Conservation (phyloP, 2,329 filamentous ascomycete genomes). For the Sclerotinia borealis region DNA sequence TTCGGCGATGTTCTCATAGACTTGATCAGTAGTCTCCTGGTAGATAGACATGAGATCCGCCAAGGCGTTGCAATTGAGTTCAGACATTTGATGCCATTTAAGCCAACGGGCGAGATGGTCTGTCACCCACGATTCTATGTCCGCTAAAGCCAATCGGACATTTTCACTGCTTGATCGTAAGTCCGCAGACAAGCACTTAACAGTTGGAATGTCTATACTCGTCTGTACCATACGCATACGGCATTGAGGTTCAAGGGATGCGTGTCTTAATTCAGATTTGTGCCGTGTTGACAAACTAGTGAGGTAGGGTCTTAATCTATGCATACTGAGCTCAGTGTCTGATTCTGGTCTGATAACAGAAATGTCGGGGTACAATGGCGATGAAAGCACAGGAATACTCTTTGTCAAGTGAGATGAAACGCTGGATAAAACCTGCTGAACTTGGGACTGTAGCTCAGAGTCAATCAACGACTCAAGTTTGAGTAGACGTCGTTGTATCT, state of each 20-base stretch:
- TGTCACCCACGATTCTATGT: slow-evolving; percentile 46
- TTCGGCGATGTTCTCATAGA: slow-evolving; percentile 41
- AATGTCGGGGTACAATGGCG: background rate
- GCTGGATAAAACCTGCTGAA: background rate
- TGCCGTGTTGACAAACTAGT: background rate
- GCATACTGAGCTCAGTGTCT: background rate
- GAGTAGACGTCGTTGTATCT: slow-evolving; percentile 38
- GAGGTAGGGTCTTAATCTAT: background rate
- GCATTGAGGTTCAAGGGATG: background rate
- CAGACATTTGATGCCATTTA: slow-evolving; percentile 19
- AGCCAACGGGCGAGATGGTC: slow-evolving; percentile 27
- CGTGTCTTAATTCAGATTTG: background rate
- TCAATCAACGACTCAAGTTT: slow-evolving; percentile 33
- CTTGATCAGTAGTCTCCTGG: slow-evolving; percentile 20
- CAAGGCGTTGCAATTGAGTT: slow-evolving; percentile 31
- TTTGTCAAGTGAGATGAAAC: background rate
- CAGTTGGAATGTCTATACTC: slow-evolving; percentile 34
- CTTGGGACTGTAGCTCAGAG: background rate
- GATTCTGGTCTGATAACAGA: background rate
- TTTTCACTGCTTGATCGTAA: too few species aligned
- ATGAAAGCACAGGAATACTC: background rate
- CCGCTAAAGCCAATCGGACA: slow-evolving; percentile 27
- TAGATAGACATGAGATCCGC: slow-evolving; percentile 34
- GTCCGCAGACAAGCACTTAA: background rate
- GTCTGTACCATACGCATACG: background rate